Conservation (phyloP, 495 filamentous ascomycete genomes). For the Cairneyella variabilis region DNA sequence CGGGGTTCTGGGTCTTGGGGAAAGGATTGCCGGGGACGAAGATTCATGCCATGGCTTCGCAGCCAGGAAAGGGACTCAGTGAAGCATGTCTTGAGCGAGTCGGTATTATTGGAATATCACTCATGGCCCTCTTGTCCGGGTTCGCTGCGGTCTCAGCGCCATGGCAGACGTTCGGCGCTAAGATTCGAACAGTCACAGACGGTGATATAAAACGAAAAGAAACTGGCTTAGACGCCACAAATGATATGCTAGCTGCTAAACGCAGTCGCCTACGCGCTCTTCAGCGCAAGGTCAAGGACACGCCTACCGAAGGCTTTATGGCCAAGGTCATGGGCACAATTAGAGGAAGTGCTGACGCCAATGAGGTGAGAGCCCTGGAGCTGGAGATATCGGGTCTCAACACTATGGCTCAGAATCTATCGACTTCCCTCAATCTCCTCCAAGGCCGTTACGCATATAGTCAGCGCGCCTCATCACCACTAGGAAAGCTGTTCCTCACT, state of each 20-base stretch:
- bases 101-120: constrained; percentile 73
- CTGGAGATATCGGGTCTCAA: constrained; percentile 77
- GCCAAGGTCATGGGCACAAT: constrained; percentile 63
- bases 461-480: constrained; percentile 54
- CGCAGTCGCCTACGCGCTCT: constrained; percentile 60
- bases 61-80: constrained; percentile 46
- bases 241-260: constrained; percentile 70
- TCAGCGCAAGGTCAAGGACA: constrained; percentile 57
- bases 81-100: constrained; percentile 75
- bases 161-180: constrained; percentile 73
- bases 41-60: constrained; percentile 17
- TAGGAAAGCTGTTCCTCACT: constrained; percentile 54
- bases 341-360: constrained; percentile 55
- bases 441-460: constrained; percentile 55
- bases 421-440: constrained; percentile 54
- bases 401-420: constrained; percentile 66
- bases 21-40: constrained; percentile 55
- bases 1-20: constrained; percentile 71
- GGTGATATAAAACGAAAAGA: constrained; percentile 67
- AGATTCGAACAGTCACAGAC: constrained; percentile 59
- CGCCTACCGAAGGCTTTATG: constrained; percentile 53
- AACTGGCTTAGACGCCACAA: constrained; percentile 68
- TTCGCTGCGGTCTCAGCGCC: constrained; percentile 77
- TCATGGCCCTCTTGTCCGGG: constrained; percentile 78
- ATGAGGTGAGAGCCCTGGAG: constrained; percentile 60